Base-by-base conservation (phyloP, 768 basidiomycete species). In the Pisolithus orientalis region DNA sequence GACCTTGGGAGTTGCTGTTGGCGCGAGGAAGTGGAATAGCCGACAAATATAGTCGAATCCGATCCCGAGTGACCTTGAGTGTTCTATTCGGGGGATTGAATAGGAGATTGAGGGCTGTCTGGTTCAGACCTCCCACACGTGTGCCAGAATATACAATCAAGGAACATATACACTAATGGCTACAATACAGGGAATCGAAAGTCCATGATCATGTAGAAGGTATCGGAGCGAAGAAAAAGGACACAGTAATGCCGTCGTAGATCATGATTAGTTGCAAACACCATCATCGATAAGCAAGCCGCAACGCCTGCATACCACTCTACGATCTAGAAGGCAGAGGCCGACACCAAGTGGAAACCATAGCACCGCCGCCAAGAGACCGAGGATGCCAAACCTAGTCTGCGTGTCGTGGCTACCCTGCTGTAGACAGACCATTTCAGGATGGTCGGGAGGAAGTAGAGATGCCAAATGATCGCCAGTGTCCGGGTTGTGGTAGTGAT, bases 301-400 rank as follows among this genome's bases (percentile, higher is more conserved):
- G 37, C 79, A 80, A n/a, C 76, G 71, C 25, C 62, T 66, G 67
- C 90, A 93, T 55, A 74, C 76, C 28, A 87, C 84, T 47, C 75
- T 71, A 42, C 85, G 77, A 65, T 93, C 90, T 25, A 93, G 73
- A 8, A 92, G 67, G 60, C 90, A 93, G 5, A 86, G 70, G 2
- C 82, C 87, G 38, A 93, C 76, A 5, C 90, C 90, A 0, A 91
- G 67, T 4, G 90, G 90, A 72, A 93, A 93, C 90, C 88, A 92
- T 53, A 92, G 72, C 25, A 93, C 70, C 4, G 90, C 90, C 7
- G 86, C 86, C n/a, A 93, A 69, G 31, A 92, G 67, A 83, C 87
- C 90, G 7, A 91, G 74, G 4, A 90, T 52, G 3, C 90, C 87
- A 60, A 76, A 93, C 44, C 74, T 80, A 21, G 84, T 80, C 34